Evolutionary conservation across 352 stramenopile species (phyloP).

Genomic region (Phytophthora constricta): DNA sequence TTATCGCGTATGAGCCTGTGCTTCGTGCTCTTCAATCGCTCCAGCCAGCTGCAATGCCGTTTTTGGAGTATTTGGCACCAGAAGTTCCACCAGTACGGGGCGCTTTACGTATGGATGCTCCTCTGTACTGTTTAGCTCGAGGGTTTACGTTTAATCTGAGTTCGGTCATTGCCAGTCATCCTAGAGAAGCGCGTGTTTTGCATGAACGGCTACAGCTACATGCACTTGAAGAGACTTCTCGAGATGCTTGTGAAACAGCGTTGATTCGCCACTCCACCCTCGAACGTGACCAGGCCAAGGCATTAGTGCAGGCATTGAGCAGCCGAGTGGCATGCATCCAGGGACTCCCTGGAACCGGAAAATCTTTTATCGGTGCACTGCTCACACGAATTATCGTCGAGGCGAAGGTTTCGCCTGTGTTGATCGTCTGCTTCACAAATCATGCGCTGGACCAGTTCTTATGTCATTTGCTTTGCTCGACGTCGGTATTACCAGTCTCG

Average conservation of each 20-base stretch:
- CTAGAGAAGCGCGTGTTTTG: background rate
- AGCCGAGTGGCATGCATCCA: conserved; percentile 81
- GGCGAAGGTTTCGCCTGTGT: conserved; percentile 52
- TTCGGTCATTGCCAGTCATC: conserved; percentile 19
- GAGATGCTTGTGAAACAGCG: conserved; percentile 21
- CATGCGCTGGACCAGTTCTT: conserved; percentile 92
- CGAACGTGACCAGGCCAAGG: conserved; percentile 65
- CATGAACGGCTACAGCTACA: conserved; percentile 23
- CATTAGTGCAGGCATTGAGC: conserved; percentile 71
- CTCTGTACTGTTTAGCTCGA: conserved; percentile 38
- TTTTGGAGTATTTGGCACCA: conserved; percentile 48
- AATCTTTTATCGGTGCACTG: conserved; percentile 85
- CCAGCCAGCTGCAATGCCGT: conserved; percentile 31
- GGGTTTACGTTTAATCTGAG: conserved; percentile 44
- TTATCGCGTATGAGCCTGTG: conserved; percentile 56
- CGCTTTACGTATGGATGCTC: conserved; percentile 30
- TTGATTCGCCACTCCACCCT: conserved; percentile 44
- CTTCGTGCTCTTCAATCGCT: conserved; percentile 48
- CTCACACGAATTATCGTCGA: conserved; percentile 75
- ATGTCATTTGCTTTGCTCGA: conserved; percentile 81
- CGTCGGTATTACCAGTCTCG: conserved; percentile 53
- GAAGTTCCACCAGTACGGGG: conserved; percentile 15
- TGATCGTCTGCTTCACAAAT: conserved; percentile 92
- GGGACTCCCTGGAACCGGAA: conserved; percentile 81
- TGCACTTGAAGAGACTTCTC: conserved; percentile 25